Evolutionary conservation across 768 basidiomycete genomes (phyloP).

Genomic region (Saitozyma sp.): DNA sequence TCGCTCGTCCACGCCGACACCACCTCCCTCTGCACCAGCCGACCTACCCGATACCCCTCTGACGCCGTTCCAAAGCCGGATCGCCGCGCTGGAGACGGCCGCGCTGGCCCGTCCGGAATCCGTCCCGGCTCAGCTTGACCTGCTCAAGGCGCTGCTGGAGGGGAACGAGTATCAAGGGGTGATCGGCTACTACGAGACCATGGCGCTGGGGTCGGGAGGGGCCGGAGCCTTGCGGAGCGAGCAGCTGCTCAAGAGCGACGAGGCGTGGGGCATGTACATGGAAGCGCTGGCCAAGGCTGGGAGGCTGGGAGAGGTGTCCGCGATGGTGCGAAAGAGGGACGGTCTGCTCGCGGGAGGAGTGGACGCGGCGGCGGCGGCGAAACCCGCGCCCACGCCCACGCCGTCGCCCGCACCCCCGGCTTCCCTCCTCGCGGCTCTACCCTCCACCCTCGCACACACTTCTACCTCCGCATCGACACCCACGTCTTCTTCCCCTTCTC

Average conservation of each 20-base stretch:
- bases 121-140: conserved; percentile 26
- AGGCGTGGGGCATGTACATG: conserved; percentile 27
- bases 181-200: conserved; percentile 38
- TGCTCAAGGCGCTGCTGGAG: conserved; percentile 35
- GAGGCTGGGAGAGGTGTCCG: conserved; percentile 59
- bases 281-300: conserved; percentile 27
- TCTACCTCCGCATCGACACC: conserved; percentile 62
- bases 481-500: conserved; percentile 59
- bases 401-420: conserved; percentile 3
- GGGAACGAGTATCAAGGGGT: conserved; percentile 32
- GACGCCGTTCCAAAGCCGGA: conserved; percentile 37
- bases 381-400: conserved; percentile 5
- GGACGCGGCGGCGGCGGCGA: not conserved
- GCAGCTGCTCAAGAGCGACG: conserved; percentile 23
- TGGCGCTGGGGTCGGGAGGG: conserved; percentile 24
- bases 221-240: conserved; percentile 9
- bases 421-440: conserved; percentile 5
- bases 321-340: conserved; percentile 66
- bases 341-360: conserved; percentile 10
- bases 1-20: too few species aligned
- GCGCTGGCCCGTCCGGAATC: conserved; percentile 27
- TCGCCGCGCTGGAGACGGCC: conserved; percentile 44
- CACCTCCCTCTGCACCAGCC: not conserved
- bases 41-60: conserved; percentile 14
- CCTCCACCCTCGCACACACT: conserved; percentile 37